phyloP scores from a whole-genome alignment of 495 filamentous ascomycete species.

The Tirmania nivea region DNA sequence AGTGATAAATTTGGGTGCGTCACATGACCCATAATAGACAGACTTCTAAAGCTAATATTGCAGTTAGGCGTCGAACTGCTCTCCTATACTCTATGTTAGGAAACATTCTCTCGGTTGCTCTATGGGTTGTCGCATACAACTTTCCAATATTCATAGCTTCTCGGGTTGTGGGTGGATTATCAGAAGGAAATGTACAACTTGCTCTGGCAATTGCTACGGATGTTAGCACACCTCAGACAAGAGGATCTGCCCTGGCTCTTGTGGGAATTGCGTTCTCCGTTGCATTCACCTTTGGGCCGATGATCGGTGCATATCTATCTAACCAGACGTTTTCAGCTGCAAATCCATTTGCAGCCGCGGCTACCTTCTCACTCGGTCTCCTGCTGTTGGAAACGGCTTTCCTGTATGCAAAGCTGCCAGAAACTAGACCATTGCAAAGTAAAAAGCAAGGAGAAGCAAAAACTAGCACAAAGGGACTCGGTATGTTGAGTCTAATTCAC shows the following conservation, averaged over 20 bases:
- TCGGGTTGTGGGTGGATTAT: constrained; percentile 75
- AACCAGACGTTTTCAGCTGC: constrained; percentile 46
- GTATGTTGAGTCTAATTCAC: constrained; percentile 64
- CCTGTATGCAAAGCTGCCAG: constrained; percentile 68
- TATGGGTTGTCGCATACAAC: constrained; percentile 82
- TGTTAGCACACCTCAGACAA: constrained; percentile 59
- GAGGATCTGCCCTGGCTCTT: constrained; percentile 81
- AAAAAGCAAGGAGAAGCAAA: constrained; percentile 9
- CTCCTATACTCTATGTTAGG: constrained; percentile 86
- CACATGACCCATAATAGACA: neutral
- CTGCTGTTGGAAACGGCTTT: constrained; percentile 73
- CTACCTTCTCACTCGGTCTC: constrained; percentile 58
- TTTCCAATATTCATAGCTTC: constrained; percentile 91
- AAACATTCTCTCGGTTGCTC: constrained; percentile 74
- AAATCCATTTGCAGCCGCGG: constrained; percentile 85
- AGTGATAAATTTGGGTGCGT: constrained; percentile 58
- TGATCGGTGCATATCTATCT: constrained; percentile 65
- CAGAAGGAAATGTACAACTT: constrained; percentile 91
- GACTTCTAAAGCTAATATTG: neutral
- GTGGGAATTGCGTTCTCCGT: constrained; percentile 94
- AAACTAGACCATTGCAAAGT: constrained; percentile 48
- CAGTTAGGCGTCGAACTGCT: constrained; percentile 42
- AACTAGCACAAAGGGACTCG: constrained; percentile 3
- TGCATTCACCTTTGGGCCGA: constrained; percentile 88
- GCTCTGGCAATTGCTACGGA: constrained; percentile 94